Base-by-base conservation (phyloP, 148 eudicot species). In the Drosera capensis region DNA sequence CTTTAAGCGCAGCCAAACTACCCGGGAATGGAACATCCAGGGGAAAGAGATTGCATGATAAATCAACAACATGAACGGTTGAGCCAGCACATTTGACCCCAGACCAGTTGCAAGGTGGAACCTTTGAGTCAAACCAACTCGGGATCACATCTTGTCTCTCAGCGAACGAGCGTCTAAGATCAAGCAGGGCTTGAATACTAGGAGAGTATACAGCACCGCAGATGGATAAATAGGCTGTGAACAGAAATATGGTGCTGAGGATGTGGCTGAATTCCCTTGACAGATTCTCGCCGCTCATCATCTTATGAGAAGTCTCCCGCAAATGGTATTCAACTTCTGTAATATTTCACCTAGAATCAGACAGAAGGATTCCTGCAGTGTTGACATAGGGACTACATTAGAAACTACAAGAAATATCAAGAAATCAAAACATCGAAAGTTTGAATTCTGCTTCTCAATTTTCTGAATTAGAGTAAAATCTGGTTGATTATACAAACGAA, bases 61-160 rank as follows among this genome's bases (percentile, higher is more conserved):
- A 37, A 56, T 78, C 52, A 19, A 87, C 58, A 29, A 56, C 63
- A 40, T 8, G 46, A 24, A 79, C 83, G 25, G 25, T 43, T 5
- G 58, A 43, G 15, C 68, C 79, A 21, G 64, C 65, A 49, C 96
- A 87, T 14, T 25, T 43, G 50, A 87, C 68, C 18, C 96, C 90
- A 16, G 70, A 70, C 86, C 82, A 74, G 55, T 60, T 62, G 71
- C 96, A 87, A 11, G 85, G 80, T 44, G 72, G 56, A 25, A 49
- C 48, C 18, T 62, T 54, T 9, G 70, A 26, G 60, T 68, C 48
- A 58, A 77, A 79, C 96, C 94, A 87, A 38, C 68, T 62, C 2
- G 86, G 67, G 47, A 79, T 63, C 31, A 56, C 39, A 15, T 68
- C 55, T 61, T 51, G 68, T 55, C 48, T 60, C 19, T 45, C 67